Evolutionary conservation across 441 rosid species (phyloP), one percentile per base, ranked within the genome.

Genomic region (Aleurites moluccanus): DNA sequence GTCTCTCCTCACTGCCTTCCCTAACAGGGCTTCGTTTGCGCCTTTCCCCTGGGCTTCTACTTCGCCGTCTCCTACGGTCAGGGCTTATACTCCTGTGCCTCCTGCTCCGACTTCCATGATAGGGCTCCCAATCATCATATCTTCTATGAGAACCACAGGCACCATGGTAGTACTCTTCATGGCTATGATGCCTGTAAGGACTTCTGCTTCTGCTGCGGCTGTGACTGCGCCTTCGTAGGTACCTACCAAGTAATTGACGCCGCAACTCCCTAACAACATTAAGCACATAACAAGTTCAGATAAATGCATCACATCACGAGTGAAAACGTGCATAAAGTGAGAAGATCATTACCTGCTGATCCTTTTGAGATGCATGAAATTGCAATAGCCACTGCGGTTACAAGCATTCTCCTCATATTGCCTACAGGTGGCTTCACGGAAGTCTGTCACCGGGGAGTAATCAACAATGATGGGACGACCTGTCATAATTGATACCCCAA

Each of bases 381-480:
- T 87, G 80, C 90, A 87, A 74, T 87, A 87, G 44, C 90, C 88
- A 60, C 88, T 88, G 44, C 90, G 84, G 78, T 86, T 88, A 77
- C 97, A 90, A 21, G 82, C 85, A 69, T 86, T 87, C 64, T 91
- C 91, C 83, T 91, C 92, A 40, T 87, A 87, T 80, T 87, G 93
- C 80, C 94, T 71, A 76, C 97, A 91, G 0, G 92, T 90, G 10
- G 97, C 94, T 83, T 86, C 92, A 1, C 94, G 88, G 73, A 89
- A 90, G 79, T 90, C 94, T 16, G 93, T 85, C 55, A 91, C 93
- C 0, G 97, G 90, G 40, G 93, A 88, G 83, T 88, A 90, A 76
- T 88, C 94, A 25, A 85, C 92, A 64, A 90, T 87, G 77, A 90
- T 91, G 18, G 91, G 94, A 44, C 92, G 90, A 23, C 97, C 93